These are phyloP conservation scores for Thalassiosira ordinaria DNA, from an alignment of 352 stramenopile species.

Conservation along the genomic window DNA sequence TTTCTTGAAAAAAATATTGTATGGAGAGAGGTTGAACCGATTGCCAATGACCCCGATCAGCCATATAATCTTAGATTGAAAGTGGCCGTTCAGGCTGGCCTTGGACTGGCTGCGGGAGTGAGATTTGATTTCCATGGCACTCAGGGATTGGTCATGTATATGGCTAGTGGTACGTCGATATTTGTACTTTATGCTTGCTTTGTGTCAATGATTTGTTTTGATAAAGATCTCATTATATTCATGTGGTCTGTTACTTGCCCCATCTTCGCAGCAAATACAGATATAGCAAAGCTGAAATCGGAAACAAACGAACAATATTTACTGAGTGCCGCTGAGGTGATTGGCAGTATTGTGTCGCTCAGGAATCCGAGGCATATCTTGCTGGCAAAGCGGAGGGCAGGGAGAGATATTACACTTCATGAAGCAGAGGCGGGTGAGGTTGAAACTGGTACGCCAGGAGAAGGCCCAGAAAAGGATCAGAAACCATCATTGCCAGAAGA, in stretches of 20 bases:
- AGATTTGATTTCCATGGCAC: neutral
- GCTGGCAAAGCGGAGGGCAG: no score
- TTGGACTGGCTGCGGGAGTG: slow-evolving; percentile 8
- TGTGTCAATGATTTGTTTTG: no score
- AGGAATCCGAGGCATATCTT: neutral
- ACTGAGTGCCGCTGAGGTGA: slow-evolving; percentile 13
- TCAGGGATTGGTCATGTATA: neutral
- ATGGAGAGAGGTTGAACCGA: slow-evolving; percentile 23
- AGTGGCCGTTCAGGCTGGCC: neutral
- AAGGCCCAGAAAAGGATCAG: no score
- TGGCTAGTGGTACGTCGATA: neutral
- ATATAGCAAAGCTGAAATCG: slow-evolving; percentile 2
- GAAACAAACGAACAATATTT: slow-evolving; percentile 6
- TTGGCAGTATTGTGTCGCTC: slow-evolving; percentile 8
- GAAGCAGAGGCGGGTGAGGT: no score
- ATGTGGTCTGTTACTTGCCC: no score
- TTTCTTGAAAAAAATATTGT: slow-evolving; percentile 19
- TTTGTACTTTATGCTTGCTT: no score
- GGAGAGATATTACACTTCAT: no score
- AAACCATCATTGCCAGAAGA: no score
- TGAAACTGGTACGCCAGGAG: no score
- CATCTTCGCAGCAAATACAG: neutral
- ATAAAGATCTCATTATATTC: no score
- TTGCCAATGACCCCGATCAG: slow-evolving; percentile 31
- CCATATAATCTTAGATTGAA: slow-evolving; percentile 16